Conservation (phyloP, 176 grass and related monocot species). For the Dactylis glomerata region DNA sequence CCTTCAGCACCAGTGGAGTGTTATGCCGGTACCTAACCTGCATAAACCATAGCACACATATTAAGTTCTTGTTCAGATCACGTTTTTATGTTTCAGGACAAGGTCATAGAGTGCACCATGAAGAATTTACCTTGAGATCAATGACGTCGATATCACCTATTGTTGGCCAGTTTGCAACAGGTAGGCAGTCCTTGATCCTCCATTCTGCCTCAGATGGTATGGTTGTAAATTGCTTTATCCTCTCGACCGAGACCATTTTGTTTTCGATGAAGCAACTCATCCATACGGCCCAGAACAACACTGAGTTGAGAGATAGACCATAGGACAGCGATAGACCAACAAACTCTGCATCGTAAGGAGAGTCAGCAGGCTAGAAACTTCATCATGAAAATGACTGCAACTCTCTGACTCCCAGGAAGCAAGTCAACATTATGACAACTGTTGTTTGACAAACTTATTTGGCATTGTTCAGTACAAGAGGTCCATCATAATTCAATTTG, state of each 20-base stretch:
- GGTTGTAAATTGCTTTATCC: constrained; percentile 94
- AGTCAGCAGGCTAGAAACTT: background rate
- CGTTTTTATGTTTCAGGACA: constrained; percentile 1
- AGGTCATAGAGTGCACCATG: background rate
- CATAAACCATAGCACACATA: background rate
- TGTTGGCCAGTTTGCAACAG: constrained; percentile 67
- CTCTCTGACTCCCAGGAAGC: background rate
- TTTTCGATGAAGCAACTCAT: constrained; percentile 95
- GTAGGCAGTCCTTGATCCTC: constrained; percentile 72
- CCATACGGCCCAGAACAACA: constrained; percentile 78
- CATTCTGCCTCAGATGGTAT: constrained; percentile 81
- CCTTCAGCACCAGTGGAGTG: constrained; percentile 93
- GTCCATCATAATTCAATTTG: background rate
- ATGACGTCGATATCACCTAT: constrained; percentile 73
- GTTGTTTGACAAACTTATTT: background rate
- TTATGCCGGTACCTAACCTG: constrained; percentile 83
- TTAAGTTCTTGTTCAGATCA: background rate
- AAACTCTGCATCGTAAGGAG: constrained; percentile 56
- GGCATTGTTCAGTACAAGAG: background rate
- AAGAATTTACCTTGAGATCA: constrained; percentile 69
- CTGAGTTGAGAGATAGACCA: constrained; percentile 81
- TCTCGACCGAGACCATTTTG: constrained; percentile 91
- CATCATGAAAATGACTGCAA: background rate
- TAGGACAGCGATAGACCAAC: constrained; percentile 96
- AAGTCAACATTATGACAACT: background rate